phyloP scores from a whole-genome alignment of 805 yeast genomes.

The Kregervanrija pseudodelftensis region DNA sequence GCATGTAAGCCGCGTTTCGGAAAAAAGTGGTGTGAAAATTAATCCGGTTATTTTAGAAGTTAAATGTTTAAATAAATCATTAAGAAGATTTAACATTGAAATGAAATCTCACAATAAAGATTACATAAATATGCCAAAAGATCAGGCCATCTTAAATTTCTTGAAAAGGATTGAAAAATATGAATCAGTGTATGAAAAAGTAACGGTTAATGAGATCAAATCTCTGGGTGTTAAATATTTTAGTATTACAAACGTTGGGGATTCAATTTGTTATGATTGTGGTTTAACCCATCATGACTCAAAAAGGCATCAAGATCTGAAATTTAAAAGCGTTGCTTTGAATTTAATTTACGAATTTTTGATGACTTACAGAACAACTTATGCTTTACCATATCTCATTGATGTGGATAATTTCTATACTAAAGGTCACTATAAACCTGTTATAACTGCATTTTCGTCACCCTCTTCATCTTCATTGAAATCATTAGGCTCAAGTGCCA shows the following conservation, averaged over 20 bases:
- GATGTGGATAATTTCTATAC: constrained; percentile 26
- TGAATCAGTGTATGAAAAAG: constrained; percentile 32
- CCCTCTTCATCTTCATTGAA: constrained; percentile 6
- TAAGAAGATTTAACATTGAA: constrained; percentile 54
- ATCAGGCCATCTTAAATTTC: constrained; percentile 51
- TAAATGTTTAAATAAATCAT: constrained; percentile 44
- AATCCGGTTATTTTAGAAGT: constrained; percentile 53
- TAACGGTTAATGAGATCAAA: constrained; percentile 28
- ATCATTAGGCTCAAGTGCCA: too few species aligned
- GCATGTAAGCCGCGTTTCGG: constrained; percentile 45
- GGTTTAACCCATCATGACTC: constrained; percentile 20
- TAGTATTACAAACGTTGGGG: constrained; percentile 29
- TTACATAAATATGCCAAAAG: constrained; percentile 45
- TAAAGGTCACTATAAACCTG: constrained; percentile 23
- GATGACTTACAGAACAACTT: constrained; percentile 25
- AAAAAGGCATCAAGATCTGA: constrained; percentile 24
- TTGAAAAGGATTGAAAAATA: constrained; percentile 49
- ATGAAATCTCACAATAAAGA: constrained; percentile 59
- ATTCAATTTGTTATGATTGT: constrained; percentile 27
- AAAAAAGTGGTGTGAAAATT: constrained; percentile 33
- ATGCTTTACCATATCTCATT: constrained; percentile 26
- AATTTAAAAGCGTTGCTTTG: constrained; percentile 18
- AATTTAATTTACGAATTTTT: constrained; percentile 27
- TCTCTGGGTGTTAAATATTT: constrained; percentile 22
- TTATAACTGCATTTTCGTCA: constrained; percentile 11